These are phyloP conservation scores for Acanthamoeba sp. DNA, from an alignment of 208 protist genomes.

Conservation along the genomic window DNA sequence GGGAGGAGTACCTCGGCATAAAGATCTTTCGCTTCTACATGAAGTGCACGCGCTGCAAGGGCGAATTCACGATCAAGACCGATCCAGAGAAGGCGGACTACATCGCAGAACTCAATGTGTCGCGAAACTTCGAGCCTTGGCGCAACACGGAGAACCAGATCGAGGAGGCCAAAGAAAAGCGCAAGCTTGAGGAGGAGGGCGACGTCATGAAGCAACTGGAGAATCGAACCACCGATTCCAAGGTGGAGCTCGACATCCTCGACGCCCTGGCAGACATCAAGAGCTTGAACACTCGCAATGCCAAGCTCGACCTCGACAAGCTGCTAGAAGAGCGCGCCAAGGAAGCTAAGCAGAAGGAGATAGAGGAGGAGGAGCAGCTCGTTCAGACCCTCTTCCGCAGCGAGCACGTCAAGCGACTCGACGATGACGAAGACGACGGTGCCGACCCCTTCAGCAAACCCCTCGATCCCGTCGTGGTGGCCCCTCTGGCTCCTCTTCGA, in stretches of 20 bases:
- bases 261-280: constrained; percentile 69
- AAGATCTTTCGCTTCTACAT: constrained; percentile 92
- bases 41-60: constrained; percentile 89
- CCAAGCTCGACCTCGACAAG: constrained; percentile 60
- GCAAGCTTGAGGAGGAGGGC: constrained; percentile 71
- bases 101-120: constrained; percentile 84
- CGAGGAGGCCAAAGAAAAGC: constrained; percentile 47
- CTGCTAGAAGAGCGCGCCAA: constrained; percentile 11
- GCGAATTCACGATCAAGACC: constrained; percentile 91
- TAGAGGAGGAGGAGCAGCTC: constrained; percentile 53
- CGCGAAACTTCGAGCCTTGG: constrained; percentile 91
- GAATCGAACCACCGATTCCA: constrained; percentile 63
- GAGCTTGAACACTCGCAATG: constrained; percentile 68
- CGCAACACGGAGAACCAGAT: constrained; percentile 70
- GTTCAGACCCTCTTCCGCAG: constrained; percentile 11
- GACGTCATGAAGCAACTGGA: constrained; percentile 76
- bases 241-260: constrained; percentile 74
- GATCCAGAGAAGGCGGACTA: constrained; percentile 93
- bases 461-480: neutral
- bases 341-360: neutral
- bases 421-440: constrained; percentile 22
- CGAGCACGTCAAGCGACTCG: constrained; percentile 13
- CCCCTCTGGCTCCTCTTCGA: neutral
- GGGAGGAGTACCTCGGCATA: constrained; percentile 90
- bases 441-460: constrained; percentile 28